phyloP scores from a whole-genome alignment of 31 red algal genomes.

The Endocladia muricata region DNA sequence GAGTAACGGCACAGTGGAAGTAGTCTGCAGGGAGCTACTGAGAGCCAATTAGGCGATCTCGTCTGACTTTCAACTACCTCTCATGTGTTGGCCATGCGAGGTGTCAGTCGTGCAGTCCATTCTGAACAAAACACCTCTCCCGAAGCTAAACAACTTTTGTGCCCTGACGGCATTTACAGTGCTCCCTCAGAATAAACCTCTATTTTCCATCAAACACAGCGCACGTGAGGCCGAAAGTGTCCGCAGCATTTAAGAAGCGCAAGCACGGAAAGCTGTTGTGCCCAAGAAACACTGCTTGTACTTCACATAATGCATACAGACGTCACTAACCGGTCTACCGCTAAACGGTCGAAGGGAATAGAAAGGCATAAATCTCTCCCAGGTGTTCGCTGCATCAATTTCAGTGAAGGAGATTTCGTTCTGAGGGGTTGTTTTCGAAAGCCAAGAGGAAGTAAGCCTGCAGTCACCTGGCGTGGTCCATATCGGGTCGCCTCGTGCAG shows the following conservation, averaged over 20 bases:
- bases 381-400: conserved; percentile 20
- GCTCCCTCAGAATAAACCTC: neutral
- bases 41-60: neutral
- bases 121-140: conserved; percentile 32
- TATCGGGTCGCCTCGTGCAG: neutral
- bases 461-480: conserved; percentile 19
- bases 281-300: neutral
- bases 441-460: conserved; percentile 6
- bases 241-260: neutral
- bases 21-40: conserved; percentile 32
- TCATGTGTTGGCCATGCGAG: neutral
- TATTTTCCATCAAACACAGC: conserved; percentile 2
- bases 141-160: neutral
- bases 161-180: conserved; percentile 38
- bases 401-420: conserved; percentile 39
- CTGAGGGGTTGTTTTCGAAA: conserved; percentile 13
- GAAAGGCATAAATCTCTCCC: conserved; percentile 12
- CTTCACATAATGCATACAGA: conserved; percentile 24
- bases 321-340: neutral
- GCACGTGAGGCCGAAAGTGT: neutral
- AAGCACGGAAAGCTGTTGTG: neutral
- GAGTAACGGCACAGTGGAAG: conserved; percentile 44
- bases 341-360: conserved; percentile 1
- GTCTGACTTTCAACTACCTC: conserved; percentile 18
- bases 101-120: conserved; percentile 23